Conservation (phyloP, 2,329 filamentous ascomycete genomes). For the Aspergillus ochraceus region DNA sequence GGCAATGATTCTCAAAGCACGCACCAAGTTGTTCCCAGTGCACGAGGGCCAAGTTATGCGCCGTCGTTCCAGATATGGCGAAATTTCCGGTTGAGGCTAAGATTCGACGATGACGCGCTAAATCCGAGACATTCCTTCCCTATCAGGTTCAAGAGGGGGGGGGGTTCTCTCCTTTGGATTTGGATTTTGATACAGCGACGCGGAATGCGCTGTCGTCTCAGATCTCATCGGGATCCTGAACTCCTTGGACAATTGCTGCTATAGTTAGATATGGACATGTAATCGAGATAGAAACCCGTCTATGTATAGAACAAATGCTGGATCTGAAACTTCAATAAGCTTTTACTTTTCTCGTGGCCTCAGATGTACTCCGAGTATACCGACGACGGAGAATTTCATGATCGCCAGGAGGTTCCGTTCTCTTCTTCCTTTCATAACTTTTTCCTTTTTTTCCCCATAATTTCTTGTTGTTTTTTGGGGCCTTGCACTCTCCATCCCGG, state of each 20-base stretch:
- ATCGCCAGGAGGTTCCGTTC: background rate
- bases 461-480: background rate
- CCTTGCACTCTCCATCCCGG: background rate
- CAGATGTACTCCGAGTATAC: background rate
- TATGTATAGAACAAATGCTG: background rate
- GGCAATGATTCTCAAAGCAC: conserved; percentile 14
- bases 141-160: background rate
- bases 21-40: conserved; percentile 7
- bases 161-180: background rate
- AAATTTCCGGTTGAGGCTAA: conserved; percentile 21
- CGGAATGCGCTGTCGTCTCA: background rate
- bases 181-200: background rate
- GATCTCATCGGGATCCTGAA: background rate
- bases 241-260: background rate
- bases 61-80: conserved; percentile 21
- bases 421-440: background rate
- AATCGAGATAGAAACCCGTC: background rate
- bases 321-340: background rate
- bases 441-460: background rate
- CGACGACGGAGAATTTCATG: background rate
- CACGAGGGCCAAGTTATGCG: background rate
- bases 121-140: conserved; percentile 10
- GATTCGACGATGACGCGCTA: conserved; percentile 16
- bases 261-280: background rate
- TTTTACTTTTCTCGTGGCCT: background rate